Evolutionary conservation across 164 flowering plant species (phyloP), one percentile per base, ranked within the genome.

Genomic region (Warburgia ugandensis): DNA sequence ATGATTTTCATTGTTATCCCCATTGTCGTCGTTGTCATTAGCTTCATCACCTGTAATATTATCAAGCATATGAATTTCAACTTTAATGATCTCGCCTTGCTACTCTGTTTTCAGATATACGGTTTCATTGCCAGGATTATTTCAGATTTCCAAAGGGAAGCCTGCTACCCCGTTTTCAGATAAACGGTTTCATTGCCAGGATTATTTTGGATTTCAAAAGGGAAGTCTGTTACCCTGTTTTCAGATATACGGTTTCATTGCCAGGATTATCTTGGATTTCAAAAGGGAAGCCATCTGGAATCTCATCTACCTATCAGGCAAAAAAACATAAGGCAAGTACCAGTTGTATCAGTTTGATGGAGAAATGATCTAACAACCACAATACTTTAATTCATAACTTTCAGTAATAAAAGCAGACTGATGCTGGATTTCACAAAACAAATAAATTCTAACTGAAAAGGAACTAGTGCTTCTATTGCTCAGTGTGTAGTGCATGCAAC

Each of bases 61-160:
- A 65, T 62, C 65, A 37, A 87, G 80, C 82, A 77, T 78, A 60
- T 77, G 69, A 58, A 89, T 95, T 49, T 73, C 90, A 41, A 86
- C 84, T 29, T 44, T 66, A 29, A 88, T 75, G 22, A 33, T 58
- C 63, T 88, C 97, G 37, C 72, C 85, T 10, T 73, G 58, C 31
- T 74, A 81, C 20, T 73, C 69, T 64, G 92, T 75, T 47, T 59
- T 69, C 50, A 92, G 61, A 0, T 74, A 51, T 30, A 92, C 45
- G 14, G 74, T 80, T 46, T 70, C 76, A 11, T 55, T 53, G 31
- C 91, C 91, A 7, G 76, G 79, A 41, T 71, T 66, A 53, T n/a
- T n/a, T n/a, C n/a, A n/a, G n/a, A n/a, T n/a, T n/a, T n/a, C n/a
- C n/a, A n/a, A n/a, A n/a, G n/a, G n/a, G n/a, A n/a, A n/a, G n/a